Conservation (phyloP, 495 filamentous ascomycete species). For the Aspergillus wentii region DNA sequence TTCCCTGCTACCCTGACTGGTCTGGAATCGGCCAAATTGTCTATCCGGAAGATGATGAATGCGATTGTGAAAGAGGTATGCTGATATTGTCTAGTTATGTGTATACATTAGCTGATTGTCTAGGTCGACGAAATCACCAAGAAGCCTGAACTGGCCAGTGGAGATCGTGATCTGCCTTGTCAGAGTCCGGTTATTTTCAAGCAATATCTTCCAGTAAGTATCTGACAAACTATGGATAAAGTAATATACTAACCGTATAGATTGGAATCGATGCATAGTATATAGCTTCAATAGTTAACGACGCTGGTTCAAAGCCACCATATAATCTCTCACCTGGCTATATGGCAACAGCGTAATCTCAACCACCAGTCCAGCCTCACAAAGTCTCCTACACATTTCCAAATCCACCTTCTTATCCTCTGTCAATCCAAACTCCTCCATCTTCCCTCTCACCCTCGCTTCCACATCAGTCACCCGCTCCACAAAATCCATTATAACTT, state of each 20-base stretch:
- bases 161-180: not conserved
- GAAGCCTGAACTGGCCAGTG: not conserved
- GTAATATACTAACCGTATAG: not conserved
- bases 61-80: not conserved
- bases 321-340: not conserved
- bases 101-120: too few species aligned
- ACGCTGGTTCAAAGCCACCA: not conserved
- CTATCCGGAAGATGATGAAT: not conserved
- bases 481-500: not conserved
- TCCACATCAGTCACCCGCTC: not conserved
- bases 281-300: not conserved
- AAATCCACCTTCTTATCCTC: constrained; percentile 1
- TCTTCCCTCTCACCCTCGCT: not conserved
- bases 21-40: not conserved
- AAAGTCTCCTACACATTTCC: not conserved
- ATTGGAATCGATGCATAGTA: constrained; percentile 1
- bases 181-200: constrained; percentile 1
- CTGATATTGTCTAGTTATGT: too few species aligned
- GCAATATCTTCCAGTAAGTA: not conserved
- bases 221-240: not conserved
- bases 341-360: not conserved
- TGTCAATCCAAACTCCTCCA: constrained; percentile 1
- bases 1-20: not conserved
- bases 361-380: not conserved
- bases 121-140: not conserved